Evolutionary conservation across 2,329 filamentous ascomycete genomes (phyloP).

Genomic region (Fusarium sterilihyphosum): DNA sequence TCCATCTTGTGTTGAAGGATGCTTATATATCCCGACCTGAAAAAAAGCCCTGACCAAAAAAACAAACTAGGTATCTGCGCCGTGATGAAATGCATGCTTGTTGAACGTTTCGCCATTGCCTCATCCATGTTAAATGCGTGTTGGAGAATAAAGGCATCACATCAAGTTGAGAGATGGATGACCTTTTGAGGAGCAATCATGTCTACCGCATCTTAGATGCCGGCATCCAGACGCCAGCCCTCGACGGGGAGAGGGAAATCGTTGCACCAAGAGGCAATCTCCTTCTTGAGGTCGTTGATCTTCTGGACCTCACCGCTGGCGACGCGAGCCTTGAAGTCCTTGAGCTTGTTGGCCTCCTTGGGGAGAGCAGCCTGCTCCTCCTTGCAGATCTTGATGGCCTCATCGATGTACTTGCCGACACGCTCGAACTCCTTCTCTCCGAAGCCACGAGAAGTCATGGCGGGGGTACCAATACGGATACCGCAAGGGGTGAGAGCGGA

Average conservation of each 20-base stretch:
- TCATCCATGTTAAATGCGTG: conserved; percentile 47
- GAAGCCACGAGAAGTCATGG: conserved; percentile 97
- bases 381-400: conserved; percentile 88
- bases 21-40: conserved; percentile 36
- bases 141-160: conserved; percentile 31
- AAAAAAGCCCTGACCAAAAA: conserved; percentile 29
- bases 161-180: conserved; percentile 20
- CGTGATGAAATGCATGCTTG: conserved; percentile 47
- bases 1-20: conserved; percentile 44
- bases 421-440: conserved; percentile 90
- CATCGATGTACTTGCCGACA: conserved; percentile 89
- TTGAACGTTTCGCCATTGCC: conserved; percentile 47
- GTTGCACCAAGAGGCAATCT: conserved; percentile 87
- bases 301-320: conserved; percentile 79
- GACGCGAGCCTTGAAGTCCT: conserved; percentile 98
- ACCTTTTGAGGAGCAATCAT: conserved; percentile 2
- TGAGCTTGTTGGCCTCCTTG: conserved; percentile 98
- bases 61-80: conserved; percentile 43
- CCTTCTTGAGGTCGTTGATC: conserved; percentile 87
- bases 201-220: conserved; percentile 57
- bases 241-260: conserved; percentile 92
- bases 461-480: conserved; percentile 94
- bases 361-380: conserved; percentile 85
- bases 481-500: conserved; percentile 93
- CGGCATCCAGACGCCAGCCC: conserved; percentile 72